Evolutionary conservation across 2,329 filamentous ascomycete species (phyloP).

Genomic region (Celoporthe dispersa): DNA sequence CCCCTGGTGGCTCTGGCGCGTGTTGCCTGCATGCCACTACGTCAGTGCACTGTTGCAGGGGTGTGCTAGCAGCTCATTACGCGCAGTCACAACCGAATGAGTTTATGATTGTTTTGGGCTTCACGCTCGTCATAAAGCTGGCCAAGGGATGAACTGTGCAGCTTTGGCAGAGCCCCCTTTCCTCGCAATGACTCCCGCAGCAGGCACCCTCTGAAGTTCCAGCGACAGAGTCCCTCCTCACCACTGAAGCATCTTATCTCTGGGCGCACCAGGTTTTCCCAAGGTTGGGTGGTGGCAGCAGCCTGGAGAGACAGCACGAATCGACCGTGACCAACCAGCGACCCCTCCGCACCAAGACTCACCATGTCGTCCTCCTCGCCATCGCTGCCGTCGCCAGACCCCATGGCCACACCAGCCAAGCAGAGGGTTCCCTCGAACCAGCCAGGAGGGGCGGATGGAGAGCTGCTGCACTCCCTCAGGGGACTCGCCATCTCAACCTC

Average conservation of each 20-base stretch:
- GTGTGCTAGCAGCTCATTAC: constrained; percentile 9
- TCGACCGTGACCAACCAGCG: background rate
- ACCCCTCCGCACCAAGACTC: background rate
- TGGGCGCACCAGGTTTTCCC: background rate
- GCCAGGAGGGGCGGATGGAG: constrained; percentile 32
- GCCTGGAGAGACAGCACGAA: background rate
- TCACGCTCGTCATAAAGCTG: constrained; percentile 8
- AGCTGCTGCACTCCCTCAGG: constrained; percentile 48
- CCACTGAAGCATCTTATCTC: background rate
- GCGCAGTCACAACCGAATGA: constrained; percentile 7
- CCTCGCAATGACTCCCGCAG: background rate
- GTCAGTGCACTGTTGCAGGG: constrained; percentile 9
- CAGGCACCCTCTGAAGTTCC: background rate
- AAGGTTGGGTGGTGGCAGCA: background rate
- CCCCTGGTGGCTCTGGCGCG: background rate
- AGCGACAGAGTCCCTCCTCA: background rate
- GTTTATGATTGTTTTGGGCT: constrained; percentile 14
- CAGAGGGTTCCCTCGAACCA: constrained; percentile 21
- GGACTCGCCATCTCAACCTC: constrained; percentile 49
- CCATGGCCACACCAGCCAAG: constrained; percentile 31
- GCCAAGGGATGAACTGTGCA: constrained; percentile 14
- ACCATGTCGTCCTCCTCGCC: constrained; percentile 18
- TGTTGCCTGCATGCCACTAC: constrained; percentile 12
- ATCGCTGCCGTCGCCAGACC: constrained; percentile 16
- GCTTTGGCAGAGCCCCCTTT: background rate